phyloP scores from a whole-genome alignment of 352 stramenopile genomes.

The Phytophthora vignae region DNA sequence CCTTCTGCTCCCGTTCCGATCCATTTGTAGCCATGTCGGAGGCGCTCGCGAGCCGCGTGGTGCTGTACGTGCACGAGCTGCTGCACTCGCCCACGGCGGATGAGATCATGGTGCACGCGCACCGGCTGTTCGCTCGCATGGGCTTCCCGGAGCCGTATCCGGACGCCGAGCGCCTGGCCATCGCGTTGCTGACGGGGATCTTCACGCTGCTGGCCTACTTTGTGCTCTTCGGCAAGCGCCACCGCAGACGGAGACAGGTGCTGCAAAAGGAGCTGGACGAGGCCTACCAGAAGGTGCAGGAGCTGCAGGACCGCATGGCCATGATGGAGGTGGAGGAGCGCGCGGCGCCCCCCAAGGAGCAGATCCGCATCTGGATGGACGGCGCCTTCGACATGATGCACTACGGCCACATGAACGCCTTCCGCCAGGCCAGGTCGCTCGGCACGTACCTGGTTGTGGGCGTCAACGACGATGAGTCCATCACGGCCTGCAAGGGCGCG shows the following conservation, averaged over 20 bases:
- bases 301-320: conserved; percentile 86
- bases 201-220: conserved; percentile 90
- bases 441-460: conserved; percentile 98
- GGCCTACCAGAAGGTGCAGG: conserved; percentile 84
- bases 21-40: conserved; percentile 51
- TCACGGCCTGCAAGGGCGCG: conserved; percentile 96
- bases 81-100: conserved; percentile 80
- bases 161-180: conserved; percentile 85
- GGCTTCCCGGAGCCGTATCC: conserved; percentile 87
- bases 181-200: conserved; percentile 79
- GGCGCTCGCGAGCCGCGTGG: conserved; percentile 59
- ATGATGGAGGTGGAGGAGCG: conserved; percentile 86
- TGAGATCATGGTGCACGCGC: conserved; percentile 75
- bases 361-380: conserved; percentile 99
- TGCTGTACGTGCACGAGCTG: conserved; percentile 80
- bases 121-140: conserved; percentile 69
- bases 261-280: conserved; percentile 80
- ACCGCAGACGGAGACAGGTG: conserved; percentile 69
- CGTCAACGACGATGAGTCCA: conserved; percentile 98
- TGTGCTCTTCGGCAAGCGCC: conserved; percentile 89
- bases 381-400: conserved; percentile 99
- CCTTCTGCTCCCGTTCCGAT: conserved; percentile 18
- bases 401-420: conserved; percentile 99
- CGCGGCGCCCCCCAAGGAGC: conserved; percentile 67
- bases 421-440: conserved; percentile 95